phyloP scores from a whole-genome alignment of 2,329 filamentous ascomycete genomes.

The Monosporascus cannonballus region DNA sequence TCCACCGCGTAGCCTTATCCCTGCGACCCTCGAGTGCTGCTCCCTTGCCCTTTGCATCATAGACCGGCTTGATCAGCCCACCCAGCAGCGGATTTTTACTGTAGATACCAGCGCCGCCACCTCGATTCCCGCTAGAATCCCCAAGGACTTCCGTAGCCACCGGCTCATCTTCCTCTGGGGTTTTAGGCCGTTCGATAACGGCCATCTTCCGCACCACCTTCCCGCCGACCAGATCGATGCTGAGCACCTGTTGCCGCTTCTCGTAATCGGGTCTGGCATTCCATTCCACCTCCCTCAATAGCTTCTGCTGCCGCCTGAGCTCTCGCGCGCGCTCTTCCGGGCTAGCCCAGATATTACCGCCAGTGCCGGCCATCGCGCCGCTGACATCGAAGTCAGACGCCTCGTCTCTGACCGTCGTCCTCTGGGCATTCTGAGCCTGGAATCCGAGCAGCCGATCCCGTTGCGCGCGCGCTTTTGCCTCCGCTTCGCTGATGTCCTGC shows the following conservation, averaged over 20 bases:
- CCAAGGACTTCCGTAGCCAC: slow-evolving; percentile 13
- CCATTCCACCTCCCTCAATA: slow-evolving; percentile 82
- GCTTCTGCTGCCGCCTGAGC: slow-evolving; percentile 78
- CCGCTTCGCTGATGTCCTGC: slow-evolving; percentile 44
- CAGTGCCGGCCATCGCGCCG: slow-evolving; percentile 35
- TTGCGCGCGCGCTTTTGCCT: slow-evolving; percentile 67
- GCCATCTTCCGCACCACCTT: slow-evolving; percentile 71
- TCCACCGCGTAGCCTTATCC: slow-evolving; percentile 43
- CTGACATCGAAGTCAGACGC: slow-evolving; percentile 58
- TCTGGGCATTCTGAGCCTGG: slow-evolving; percentile 77
- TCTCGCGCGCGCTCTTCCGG: slow-evolving; percentile 78
- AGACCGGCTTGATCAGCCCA: slow-evolving; percentile 59
- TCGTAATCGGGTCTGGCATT: slow-evolving; percentile 81
- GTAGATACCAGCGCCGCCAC: slow-evolving; percentile 50
- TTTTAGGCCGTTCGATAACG: slow-evolving; percentile 51
- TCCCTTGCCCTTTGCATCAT: slow-evolving; percentile 48
- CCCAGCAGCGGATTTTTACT: slow-evolving; percentile 63
- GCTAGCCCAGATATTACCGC: slow-evolving; percentile 73
- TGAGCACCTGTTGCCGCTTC: slow-evolving; percentile 77
- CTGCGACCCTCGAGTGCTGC: slow-evolving; percentile 35
- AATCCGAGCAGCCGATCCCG: slow-evolving; percentile 75
- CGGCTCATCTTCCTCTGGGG: slow-evolving; percentile 39
- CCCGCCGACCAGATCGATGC: slow-evolving; percentile 73
- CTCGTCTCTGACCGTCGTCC: slow-evolving; percentile 83
- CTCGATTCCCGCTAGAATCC: slow-evolving; percentile 30